phyloP scores from a whole-genome alignment of 495 filamentous ascomycete species.

The Aspergillus saccharolyticus region DNA sequence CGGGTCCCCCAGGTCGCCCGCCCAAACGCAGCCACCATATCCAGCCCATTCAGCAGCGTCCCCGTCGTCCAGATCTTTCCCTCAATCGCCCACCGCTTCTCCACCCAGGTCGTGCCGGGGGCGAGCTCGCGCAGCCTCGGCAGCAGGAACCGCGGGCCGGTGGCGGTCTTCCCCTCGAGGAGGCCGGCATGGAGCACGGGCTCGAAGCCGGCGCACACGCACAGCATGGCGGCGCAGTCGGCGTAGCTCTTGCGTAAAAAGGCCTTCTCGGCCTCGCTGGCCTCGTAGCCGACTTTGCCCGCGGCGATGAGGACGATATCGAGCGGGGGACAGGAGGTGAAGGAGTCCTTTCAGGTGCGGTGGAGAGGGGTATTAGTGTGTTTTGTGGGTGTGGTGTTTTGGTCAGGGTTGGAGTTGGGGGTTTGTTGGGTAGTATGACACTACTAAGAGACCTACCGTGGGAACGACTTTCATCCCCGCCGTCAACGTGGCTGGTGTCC shows the following conservation, averaged over 20 bases:
- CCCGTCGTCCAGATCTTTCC: slow-evolving; percentile 30
- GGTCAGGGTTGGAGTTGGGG: no score
- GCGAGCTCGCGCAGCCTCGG: not conserved
- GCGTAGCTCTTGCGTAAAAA: not conserved
- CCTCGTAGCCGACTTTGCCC: not conserved
- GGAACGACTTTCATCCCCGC: not conserved
- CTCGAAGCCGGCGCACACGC: not conserved
- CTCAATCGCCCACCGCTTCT: slow-evolving; percentile 25
- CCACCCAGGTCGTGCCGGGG: slow-evolving; percentile 22
- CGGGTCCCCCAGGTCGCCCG: not conserved
- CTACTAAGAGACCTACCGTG: not conserved
- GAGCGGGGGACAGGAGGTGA: not conserved
- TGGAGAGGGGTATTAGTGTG: not conserved
- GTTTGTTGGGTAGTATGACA: no score
- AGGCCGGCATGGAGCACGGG: not conserved
- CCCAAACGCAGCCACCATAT: slow-evolving; percentile 21
- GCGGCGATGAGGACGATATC: not conserved
- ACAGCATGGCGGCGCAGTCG: not conserved
- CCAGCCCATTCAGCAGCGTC: slow-evolving; percentile 26
- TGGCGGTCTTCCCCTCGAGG: not conserved
- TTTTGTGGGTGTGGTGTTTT: no score
- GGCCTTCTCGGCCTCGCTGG: not conserved
- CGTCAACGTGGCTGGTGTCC: not conserved
- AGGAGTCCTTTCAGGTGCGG: not conserved
- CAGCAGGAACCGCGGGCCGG: not conserved